Percentiles rank a stretch among this genome's conserved stretches.
Conservation (phyloP, 495 filamentous ascomycete genomes). For the Aspergillus carlsbadensis region DNA sequence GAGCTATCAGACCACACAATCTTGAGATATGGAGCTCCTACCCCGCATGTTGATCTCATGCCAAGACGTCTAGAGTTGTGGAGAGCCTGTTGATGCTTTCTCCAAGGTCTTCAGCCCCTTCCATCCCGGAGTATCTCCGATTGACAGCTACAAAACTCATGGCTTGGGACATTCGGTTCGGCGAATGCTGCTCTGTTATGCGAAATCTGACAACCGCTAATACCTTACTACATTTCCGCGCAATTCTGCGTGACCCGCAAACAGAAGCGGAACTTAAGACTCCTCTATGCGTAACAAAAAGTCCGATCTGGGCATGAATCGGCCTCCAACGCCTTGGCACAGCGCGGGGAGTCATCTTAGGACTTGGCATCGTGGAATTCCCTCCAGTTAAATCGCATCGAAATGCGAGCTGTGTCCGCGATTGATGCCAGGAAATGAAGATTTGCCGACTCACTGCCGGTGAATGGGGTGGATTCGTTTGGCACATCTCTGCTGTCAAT, state of each 20-base stretch:
- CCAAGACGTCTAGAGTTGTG: conserved; percentile 12
- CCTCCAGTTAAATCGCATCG: not conserved
- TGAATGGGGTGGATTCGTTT: too few species aligned
- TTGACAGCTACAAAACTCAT: too few species aligned
- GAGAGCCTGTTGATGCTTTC: not conserved
- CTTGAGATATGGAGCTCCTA: conserved; percentile 3
- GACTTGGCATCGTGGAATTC: not conserved
- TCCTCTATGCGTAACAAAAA: not conserved
- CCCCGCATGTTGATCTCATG: conserved; percentile 14
- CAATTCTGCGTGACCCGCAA: too few species aligned
- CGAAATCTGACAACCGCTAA: too few species aligned
- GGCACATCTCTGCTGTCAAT: too few species aligned
- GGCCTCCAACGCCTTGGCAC: not conserved
- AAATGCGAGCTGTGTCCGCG: too few species aligned
- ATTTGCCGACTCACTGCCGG: too few species aligned
- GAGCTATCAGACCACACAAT: not conserved
- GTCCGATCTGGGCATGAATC: not conserved
- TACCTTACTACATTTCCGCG: too few species aligned
- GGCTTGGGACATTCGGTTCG: too few species aligned
- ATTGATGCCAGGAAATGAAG: too few species aligned
- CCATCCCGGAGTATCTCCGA: not conserved
- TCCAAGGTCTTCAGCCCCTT: not conserved
- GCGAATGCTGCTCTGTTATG: too few species aligned
- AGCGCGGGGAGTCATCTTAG: not conserved
- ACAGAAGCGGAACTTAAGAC: not conserved